Conservation (phyloP, 495 filamentous ascomycete genomes). For the Geoglossum glabrum region DNA sequence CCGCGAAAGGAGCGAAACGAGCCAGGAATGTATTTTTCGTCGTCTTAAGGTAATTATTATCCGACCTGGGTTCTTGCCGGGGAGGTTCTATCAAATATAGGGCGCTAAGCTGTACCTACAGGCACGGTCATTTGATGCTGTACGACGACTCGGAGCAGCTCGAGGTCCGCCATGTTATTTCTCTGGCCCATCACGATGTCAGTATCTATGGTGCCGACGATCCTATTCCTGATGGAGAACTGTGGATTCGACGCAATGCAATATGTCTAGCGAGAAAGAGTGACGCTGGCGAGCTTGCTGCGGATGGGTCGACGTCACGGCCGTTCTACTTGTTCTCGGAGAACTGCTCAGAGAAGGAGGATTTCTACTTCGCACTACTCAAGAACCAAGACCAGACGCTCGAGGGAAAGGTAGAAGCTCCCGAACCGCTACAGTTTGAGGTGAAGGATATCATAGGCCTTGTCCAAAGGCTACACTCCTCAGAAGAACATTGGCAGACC, state of each 20-base stretch:
- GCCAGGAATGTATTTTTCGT: conserved; percentile 88
- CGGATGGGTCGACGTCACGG: conserved; percentile 34
- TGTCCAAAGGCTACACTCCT: conserved; percentile 75
- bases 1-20: conserved; percentile 41
- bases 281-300: conserved; percentile 32
- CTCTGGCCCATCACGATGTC: conserved; percentile 69
- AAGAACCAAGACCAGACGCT: conserved; percentile 56
- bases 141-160: conserved; percentile 80
- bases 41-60: conserved; percentile 46
- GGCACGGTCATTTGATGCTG: conserved; percentile 91
- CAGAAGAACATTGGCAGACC: conserved; percentile 78
- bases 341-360: conserved; percentile 86
- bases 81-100: not conserved
- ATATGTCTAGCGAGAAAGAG: conserved; percentile 59
- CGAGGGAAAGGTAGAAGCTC: conserved; percentile 34
- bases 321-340: conserved; percentile 91
- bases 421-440: conserved; percentile 59
- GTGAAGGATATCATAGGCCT: conserved; percentile 67
- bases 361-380: conserved; percentile 88
- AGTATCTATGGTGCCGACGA: conserved; percentile 69
- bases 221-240: conserved; percentile 69
- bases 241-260: conserved; percentile 90
- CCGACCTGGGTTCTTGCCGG: not conserved
- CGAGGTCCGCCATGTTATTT: conserved; percentile 89
- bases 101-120: conserved; percentile 17